phyloP scores from a whole-genome alignment of 23 red algal species.

The Agarophyton chilense region DNA sequence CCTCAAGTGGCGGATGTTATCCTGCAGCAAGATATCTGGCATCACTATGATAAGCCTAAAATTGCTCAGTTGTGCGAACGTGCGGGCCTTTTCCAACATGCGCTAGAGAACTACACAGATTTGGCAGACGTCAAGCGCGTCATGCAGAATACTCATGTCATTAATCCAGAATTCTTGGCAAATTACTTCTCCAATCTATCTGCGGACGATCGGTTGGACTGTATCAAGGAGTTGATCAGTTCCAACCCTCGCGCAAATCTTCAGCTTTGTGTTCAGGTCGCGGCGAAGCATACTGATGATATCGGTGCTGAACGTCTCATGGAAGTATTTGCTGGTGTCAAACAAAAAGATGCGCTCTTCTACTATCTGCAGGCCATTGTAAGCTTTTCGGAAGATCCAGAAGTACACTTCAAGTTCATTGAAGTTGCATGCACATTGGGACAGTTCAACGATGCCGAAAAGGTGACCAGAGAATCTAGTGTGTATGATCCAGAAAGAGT shows the following conservation, averaged over 20 bases:
- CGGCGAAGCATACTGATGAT: slow-evolving; percentile 90
- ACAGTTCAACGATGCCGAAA: slow-evolving; percentile 91
- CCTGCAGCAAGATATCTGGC: slow-evolving; percentile 89
- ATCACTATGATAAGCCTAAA: slow-evolving; percentile 88
- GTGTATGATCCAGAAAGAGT: slow-evolving; percentile 95
- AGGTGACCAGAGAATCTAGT: slow-evolving; percentile 90
- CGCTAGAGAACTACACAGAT: slow-evolving; percentile 87
- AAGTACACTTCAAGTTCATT: slow-evolving; percentile 97
- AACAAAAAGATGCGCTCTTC: slow-evolving; percentile 87
- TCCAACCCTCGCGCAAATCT: slow-evolving; percentile 90
- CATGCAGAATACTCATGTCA: slow-evolving; percentile 92
- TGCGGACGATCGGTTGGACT: slow-evolving; percentile 85
- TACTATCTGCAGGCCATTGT: slow-evolving; percentile 90
- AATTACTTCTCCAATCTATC: slow-evolving; percentile 88
- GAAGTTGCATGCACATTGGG: slow-evolving; percentile 83
- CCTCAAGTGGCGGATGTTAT: slow-evolving; percentile 98
- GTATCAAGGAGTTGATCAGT: slow-evolving; percentile 86
- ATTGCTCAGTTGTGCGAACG: slow-evolving; percentile 93
- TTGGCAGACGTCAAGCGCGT: slow-evolving; percentile 95
- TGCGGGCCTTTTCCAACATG: slow-evolving; percentile 94
- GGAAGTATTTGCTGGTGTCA: slow-evolving; percentile 78
- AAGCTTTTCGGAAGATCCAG: slow-evolving; percentile 80
- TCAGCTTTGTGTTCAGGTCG: slow-evolving; percentile 85
- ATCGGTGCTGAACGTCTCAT: slow-evolving; percentile 89
- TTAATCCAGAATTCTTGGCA: slow-evolving; percentile 90